Evolutionary conservation across 2,329 filamentous ascomycete genomes (phyloP).

Genomic region (Setomelanomma holmii): DNA sequence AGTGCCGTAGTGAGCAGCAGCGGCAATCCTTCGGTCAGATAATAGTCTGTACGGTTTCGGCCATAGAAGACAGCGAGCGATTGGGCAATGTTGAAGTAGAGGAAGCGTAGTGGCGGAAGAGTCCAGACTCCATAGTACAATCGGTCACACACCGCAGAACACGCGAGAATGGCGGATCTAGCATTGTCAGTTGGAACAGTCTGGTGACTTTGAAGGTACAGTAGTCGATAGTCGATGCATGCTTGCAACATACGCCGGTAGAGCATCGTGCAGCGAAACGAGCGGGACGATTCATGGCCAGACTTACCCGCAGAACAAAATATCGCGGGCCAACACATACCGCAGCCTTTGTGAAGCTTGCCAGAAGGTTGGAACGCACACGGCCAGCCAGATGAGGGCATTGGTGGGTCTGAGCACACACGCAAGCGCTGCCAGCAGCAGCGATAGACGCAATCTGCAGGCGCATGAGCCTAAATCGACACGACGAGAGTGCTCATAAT

Average conservation of each 20-base stretch:
- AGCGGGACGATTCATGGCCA: slow-evolving; percentile 14
- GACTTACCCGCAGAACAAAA: slow-evolving; percentile 64
- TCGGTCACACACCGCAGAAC: slow-evolving; percentile 74
- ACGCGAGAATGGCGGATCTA: slow-evolving; percentile 64
- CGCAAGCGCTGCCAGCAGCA: slow-evolving; percentile 79
- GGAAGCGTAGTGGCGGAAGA: slow-evolving; percentile 84
- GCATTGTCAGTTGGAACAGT: slow-evolving; percentile 26
- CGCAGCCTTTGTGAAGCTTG: slow-evolving; percentile 54
- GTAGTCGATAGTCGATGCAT: slow-evolving; percentile 11
- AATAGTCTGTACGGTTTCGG: slow-evolving; percentile 89
- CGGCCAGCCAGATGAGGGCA: slow-evolving; percentile 78
- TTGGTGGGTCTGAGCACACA: slow-evolving; percentile 92
- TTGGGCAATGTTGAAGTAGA: slow-evolving; percentile 89
- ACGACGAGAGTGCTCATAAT: slow-evolving; percentile 5
- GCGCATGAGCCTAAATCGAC: slow-evolving; percentile 27
- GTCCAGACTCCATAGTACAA: slow-evolving; percentile 86
- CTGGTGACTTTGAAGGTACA: slow-evolving; percentile 15
- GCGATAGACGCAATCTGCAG: slow-evolving; percentile 58
- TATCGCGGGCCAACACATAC: slow-evolving; percentile 67
- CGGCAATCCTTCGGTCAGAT: slow-evolving; percentile 86
- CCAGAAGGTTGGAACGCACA: slow-evolving; percentile 64
- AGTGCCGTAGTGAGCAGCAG: slow-evolving; percentile 83
- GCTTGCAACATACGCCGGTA: slow-evolving; percentile 7
- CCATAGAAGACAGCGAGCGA: slow-evolving; percentile 93
- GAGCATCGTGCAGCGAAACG: slow-evolving; percentile 18